Evolutionary conservation across 257 asterid species (phyloP), one percentile per base, ranked within the genome.

Genomic region (Ilex aquifolium): DNA sequence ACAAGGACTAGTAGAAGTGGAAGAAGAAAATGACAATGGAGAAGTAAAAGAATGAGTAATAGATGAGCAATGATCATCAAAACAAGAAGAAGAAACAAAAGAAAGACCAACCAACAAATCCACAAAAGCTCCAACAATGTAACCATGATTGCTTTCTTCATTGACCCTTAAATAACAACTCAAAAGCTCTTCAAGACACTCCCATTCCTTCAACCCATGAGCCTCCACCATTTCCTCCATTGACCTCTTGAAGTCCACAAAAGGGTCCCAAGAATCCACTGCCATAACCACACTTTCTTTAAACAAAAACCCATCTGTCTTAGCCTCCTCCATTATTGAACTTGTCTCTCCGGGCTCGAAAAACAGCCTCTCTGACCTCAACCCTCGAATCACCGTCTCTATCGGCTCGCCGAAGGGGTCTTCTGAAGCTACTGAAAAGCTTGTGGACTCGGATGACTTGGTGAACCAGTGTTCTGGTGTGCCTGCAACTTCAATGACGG

Each of bases 221-320:
- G 87, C 90, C 63, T 61, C 85, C 83, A 83, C 90, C 97, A 90
- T 90, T 42, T 87, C 97, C 79, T 72, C 88, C 95, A 90, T 90
- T 29, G 97, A 90, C 42, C 44, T 74, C 67, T 83, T 63, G 69
- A 87, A 90, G 61, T 90, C 95, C 1, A 44, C 59, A 21, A 78
- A 77, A 3, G 97, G 97, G 64, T 87, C 88, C 27, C 55, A 66
- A 3, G 97, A 87, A 0, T 90, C 90, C 63, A 90, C 48, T 16
- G 64, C 82, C 86, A 85, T 31, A 1, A 54, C 74, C 46, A 64
- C 74, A 21, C 67, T 66, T 21, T 78, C 83, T 40, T 60, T 72
- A 14, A 46, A 46, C 2, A 12, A 12, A 46, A 4, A 12, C 13
- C 52, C 52, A 6, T 46, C 52, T 10, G 52, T 46, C 52, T 46